A percentile compares a stretch with the other conserved stretches of the same genome.
These are phyloP conservation scores for Melampsora americana DNA, from an alignment of 1,284 basidiomycete species.

Conservation along the genomic window DNA sequence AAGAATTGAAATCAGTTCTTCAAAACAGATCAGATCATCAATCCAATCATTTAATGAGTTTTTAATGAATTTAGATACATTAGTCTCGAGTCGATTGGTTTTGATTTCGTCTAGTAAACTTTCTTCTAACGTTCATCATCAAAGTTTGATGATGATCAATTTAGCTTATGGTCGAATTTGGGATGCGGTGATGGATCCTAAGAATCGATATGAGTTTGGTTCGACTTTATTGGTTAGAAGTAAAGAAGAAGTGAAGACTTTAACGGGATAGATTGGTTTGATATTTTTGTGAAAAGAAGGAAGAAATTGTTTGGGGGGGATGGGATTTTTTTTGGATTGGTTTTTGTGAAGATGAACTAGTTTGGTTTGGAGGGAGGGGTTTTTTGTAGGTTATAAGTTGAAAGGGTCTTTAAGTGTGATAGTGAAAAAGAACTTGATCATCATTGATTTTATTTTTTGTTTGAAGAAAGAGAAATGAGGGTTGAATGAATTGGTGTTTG, in stretches of 20 bases:
- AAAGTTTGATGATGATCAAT: not conserved
- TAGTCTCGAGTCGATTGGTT: slow-evolving; percentile 64
- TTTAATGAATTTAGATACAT: slow-evolving; percentile 56
- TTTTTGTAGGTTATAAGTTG: too few species aligned
- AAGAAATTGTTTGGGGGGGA: too few species aligned
- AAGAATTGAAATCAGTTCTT: slow-evolving; percentile 53
- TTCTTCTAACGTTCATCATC: not conserved
- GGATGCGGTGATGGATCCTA: slow-evolving; percentile 65
- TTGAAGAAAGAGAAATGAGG: too few species aligned
- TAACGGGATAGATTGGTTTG: slow-evolving; percentile 52
- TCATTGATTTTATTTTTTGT: too few species aligned
- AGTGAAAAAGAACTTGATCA: too few species aligned
- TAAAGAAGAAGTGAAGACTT: slow-evolving; percentile 57
- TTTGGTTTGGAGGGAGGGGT: too few species aligned
- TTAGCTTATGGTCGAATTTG: slow-evolving; percentile 14
- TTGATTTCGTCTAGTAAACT: slow-evolving; percentile 59
- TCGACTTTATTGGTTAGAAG: slow-evolving; percentile 75
- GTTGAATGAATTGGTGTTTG: too few species aligned
- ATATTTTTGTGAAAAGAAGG: too few species aligned
- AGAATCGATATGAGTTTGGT: slow-evolving; percentile 80
- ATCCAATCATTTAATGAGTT: slow-evolving; percentile 56
- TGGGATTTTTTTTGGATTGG: too few species aligned
- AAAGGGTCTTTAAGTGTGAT: too few species aligned
- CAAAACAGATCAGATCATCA: slow-evolving; percentile 53
- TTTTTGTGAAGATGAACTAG: too few species aligned